Evolutionary conservation across 768 basidiomycete species (phyloP).

Genomic region (Amylocystis lapponica): DNA sequence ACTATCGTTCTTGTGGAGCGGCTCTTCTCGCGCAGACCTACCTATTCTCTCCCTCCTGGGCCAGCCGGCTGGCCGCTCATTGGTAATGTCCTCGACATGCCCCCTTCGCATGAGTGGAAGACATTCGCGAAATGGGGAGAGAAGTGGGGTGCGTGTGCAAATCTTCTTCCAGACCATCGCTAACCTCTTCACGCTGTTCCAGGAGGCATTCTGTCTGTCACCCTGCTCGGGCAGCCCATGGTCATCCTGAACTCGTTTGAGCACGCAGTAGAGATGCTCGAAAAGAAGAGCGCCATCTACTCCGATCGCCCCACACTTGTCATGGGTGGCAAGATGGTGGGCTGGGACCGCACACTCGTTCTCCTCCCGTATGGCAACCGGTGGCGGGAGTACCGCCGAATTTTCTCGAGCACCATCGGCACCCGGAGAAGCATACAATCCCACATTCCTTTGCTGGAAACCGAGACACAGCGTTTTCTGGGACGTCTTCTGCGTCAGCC

Average conservation of each 20-base stretch:
- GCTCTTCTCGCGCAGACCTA: background rate
- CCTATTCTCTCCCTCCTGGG: constrained; percentile 20
- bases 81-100: constrained; percentile 22
- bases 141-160: constrained; percentile 18
- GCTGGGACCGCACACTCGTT: constrained; percentile 19
- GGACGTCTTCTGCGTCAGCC: constrained; percentile 23
- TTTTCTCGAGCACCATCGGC: constrained; percentile 18
- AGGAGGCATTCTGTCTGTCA: constrained; percentile 26
- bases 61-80: constrained; percentile 20
- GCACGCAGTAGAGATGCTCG: constrained; percentile 24
- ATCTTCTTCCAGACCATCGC: background rate
- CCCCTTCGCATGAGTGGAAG: constrained; percentile 16
- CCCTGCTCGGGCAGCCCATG: constrained; percentile 23
- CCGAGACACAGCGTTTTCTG: constrained; percentile 27
- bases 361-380: constrained; percentile 20
- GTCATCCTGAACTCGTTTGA: constrained; percentile 24
- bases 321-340: constrained; percentile 23
- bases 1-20: too few species aligned
- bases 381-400: constrained; percentile 21
- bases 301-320: constrained; percentile 23
- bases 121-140: constrained; percentile 21
- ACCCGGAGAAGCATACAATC: constrained; percentile 18
- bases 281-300: constrained; percentile 25
- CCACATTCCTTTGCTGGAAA: constrained; percentile 24
- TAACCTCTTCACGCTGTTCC: background rate